These are phyloP conservation scores for Nicotiana attenuata DNA, from an alignment of 257 asterid species.

Conservation along the genomic window DNA sequence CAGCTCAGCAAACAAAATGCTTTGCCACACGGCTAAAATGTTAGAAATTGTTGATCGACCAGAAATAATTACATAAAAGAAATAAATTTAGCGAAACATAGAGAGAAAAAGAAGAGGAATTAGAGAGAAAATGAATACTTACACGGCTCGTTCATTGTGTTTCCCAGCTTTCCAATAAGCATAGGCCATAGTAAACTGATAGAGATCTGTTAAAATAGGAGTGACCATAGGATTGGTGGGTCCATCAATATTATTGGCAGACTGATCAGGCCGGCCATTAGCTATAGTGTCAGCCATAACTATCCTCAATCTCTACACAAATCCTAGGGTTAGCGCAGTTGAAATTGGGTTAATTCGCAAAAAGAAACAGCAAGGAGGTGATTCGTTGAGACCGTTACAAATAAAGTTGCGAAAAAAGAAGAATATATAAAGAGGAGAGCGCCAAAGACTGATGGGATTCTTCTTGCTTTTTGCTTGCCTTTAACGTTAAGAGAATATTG, in stretches of 20 bases:
- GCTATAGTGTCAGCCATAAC: constrained; percentile 29
- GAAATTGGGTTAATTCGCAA: neutral
- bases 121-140: constrained; percentile 11
- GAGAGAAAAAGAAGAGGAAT: neutral
- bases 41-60: neutral
- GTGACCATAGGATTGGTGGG: constrained; percentile 98
- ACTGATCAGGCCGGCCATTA: constrained; percentile 32
- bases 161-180: constrained; percentile 98
- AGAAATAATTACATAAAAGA: neutral
- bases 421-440: neutral
- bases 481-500: neutral
- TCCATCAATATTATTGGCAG: constrained; percentile 27
- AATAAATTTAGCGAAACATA: neutral
- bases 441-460: neutral
- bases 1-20: neutral
- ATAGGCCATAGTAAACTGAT: constrained; percentile 97
- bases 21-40: neutral
- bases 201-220: constrained; percentile 92
- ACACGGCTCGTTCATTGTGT: constrained; percentile 90
- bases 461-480: neutral
- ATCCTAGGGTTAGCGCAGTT: constrained; percentile 16
- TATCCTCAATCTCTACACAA: constrained; percentile 11
- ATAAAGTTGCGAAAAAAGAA: neutral
- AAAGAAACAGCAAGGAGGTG: constrained; percentile 11
- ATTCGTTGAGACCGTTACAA: constrained; percentile 26